These are phyloP conservation scores for Physcomitrellopsis africana DNA, from an alignment of 225 moss, liverwort and hornwort species.

Conservation along the genomic window DNA sequence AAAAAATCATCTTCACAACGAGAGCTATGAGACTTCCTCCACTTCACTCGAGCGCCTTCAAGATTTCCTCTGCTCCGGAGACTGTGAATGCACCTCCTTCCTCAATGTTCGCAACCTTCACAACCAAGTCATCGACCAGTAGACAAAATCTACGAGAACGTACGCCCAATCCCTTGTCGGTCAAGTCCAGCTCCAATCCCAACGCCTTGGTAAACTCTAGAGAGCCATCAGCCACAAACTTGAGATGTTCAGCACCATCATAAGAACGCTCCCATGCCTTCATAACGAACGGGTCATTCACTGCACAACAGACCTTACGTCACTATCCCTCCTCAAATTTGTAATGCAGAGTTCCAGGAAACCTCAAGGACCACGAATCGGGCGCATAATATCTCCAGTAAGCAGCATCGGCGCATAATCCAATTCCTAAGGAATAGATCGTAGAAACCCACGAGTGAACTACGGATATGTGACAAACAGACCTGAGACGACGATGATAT, in stretches of 20 bases:
- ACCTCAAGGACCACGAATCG: too few species aligned
- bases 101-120: slow-evolving; percentile 75
- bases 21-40: too few species aligned
- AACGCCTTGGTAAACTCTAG: slow-evolving; percentile 60
- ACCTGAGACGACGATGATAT: slow-evolving; percentile 82
- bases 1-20: too few species aligned
- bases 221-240: slow-evolving; percentile 86
- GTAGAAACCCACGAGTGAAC: too few species aligned
- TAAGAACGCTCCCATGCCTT: slow-evolving; percentile 80
- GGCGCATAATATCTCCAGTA: too few species aligned
- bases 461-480: accelerated
- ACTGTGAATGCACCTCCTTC: slow-evolving; percentile 64
- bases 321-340: background rate
- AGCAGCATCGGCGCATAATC: too few species aligned
- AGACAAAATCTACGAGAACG: slow-evolving; percentile 73
- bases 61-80: slow-evolving; percentile 68
- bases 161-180: slow-evolving; percentile 68
- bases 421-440: too few species aligned
- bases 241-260: slow-evolving; percentile 52
- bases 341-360: too few species aligned
- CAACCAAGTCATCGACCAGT: slow-evolving; percentile 65
- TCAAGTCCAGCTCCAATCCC: slow-evolving; percentile 68
- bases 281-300: slow-evolving; percentile 90
- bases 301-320: slow-evolving; percentile 34
- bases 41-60: slow-evolving; percentile 39